Base-by-base conservation (phyloP, 148 eudicot genomes). In the Diospyros kaki region DNA sequence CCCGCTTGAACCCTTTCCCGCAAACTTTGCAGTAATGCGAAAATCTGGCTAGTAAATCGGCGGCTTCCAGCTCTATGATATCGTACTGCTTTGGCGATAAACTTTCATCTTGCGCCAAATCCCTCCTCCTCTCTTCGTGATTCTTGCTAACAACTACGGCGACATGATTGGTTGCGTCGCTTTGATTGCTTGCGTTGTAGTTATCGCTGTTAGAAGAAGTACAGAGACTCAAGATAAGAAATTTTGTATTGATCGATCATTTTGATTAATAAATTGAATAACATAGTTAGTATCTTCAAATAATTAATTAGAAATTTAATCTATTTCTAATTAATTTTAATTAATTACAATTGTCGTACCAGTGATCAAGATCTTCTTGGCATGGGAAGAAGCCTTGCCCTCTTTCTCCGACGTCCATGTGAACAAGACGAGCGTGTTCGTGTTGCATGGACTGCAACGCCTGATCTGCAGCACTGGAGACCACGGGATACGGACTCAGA, bases 1-100 rank as follows among this genome's bases (percentile, higher is more conserved):
- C 97, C 10, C 98, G 73, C 74, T 93, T 93, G 58, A 93, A 93
- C 68, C 98, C 98, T 76, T 93, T 93, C 13, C 91, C 91, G 38
- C 98, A 93, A 9, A 93, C 84, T 71, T 86, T 87, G 62, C 98
- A 93, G 54, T 86, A 93, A 69, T 93, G 97, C 4, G 97, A 89
- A 84, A 91, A 89, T 73, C 89, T 88, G 4, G 98, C 98, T 39
- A 93, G 69, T 42, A 93, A 74, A 61, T 89, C 89, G 12, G 78
- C 86, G 0, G 89, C 97, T 1, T 93, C 87, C 14, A 89, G 48
- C 71, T 90, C 91, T 0, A 93, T 70, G 2, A 92, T 87, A 51
- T 90, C 93, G 46, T 75, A 88, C 9, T 71, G 74, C 45, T 28
- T 77, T 70, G 77, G 75, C 52, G 52, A 48, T 10, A 75, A 11